phyloP scores from a whole-genome alignment of 2,329 filamentous ascomycete species.

The Elsinoe perseae region DNA sequence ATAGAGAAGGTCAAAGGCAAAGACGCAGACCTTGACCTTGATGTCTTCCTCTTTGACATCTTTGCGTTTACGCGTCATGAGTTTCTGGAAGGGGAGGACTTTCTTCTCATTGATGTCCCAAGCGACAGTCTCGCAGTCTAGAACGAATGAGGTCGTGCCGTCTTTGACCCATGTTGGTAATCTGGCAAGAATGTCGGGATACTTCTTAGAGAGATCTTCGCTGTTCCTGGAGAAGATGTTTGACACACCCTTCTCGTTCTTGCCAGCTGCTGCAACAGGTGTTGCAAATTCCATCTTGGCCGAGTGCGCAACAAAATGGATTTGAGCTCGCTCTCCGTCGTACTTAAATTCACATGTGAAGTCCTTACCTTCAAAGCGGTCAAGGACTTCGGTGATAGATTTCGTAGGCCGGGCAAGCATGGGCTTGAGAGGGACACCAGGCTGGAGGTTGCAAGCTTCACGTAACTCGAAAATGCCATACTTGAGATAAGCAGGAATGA shows the following conservation, averaged over 20 bases:
- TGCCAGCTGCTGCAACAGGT: slow-evolving; percentile 51
- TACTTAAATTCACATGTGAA: slow-evolving; percentile 99
- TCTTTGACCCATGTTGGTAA: slow-evolving; percentile 82
- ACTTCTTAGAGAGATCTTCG: slow-evolving; percentile 94
- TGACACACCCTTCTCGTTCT: slow-evolving; percentile 64
- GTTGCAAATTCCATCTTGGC: slow-evolving; percentile 60
- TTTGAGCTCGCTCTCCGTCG: slow-evolving; percentile 95
- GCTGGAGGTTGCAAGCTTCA: slow-evolving; percentile 82
- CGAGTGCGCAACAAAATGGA: slow-evolving; percentile 88
- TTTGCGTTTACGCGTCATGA: slow-evolving; percentile 97
- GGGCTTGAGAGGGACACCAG: slow-evolving; percentile 89
- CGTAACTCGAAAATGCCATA: slow-evolving; percentile 76
- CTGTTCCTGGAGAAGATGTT: slow-evolving; percentile 97
- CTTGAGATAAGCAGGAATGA: slow-evolving; percentile 81
- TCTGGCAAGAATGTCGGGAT: slow-evolving; percentile 87
- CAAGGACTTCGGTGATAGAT: slow-evolving; percentile 92
- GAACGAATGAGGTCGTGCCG: slow-evolving; percentile 85
- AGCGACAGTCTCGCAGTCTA: slow-evolving; percentile 97
- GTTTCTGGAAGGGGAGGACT: slow-evolving; percentile 89
- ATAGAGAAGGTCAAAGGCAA: slow-evolving; percentile 91
- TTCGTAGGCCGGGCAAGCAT: slow-evolving; percentile 99
- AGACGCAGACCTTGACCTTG: slow-evolving; percentile 94
- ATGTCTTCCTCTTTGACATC: slow-evolving; percentile 93
- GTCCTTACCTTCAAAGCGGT: slow-evolving; percentile 88
- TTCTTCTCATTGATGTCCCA: slow-evolving; percentile 96